phyloP scores from a whole-genome alignment of 495 filamentous ascomycete species.

The Jackrogersella multiformis region DNA sequence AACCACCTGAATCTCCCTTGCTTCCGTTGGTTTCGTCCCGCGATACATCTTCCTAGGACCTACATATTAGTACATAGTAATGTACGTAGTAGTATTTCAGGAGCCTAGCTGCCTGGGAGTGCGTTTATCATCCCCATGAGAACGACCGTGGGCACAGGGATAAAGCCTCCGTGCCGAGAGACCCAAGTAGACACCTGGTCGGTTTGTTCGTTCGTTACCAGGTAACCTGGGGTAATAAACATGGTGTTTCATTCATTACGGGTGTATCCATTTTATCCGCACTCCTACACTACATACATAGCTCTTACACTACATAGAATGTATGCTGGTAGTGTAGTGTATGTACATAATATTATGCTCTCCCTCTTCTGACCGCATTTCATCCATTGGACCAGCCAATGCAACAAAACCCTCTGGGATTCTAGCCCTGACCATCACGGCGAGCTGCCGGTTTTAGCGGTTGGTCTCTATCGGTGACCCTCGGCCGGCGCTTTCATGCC shows the following conservation, averaged over 20 bases:
- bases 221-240: conserved; percentile 34
- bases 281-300: conserved; percentile 16
- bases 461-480: conserved; percentile 40
- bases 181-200: conserved; percentile 23
- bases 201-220: neutral
- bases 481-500: conserved; percentile 34
- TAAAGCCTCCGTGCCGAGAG: conserved; percentile 28
- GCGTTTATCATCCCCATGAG: conserved; percentile 17
- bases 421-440: conserved; percentile 25
- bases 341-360: too few relatives aligned
- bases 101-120: conserved; percentile 22
- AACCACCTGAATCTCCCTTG: conserved; percentile 32
- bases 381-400: conserved; percentile 12
- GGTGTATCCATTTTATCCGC: conserved; percentile 20
- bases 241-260: conserved; percentile 29
- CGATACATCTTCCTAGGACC: conserved; percentile 13
- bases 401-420: conserved; percentile 17
- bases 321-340: too few relatives aligned
- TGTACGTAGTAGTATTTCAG: too few relatives aligned
- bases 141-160: conserved; percentile 27
- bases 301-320: too few relatives aligned
- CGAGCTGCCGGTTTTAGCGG: conserved; percentile 44
- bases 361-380: conserved; percentile 36
- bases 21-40: conserved; percentile 38
- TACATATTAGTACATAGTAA: too few relatives aligned